Conservation (phyloP, 2,329 filamentous ascomycete genomes). For the Epichloe sylvatica region DNA sequence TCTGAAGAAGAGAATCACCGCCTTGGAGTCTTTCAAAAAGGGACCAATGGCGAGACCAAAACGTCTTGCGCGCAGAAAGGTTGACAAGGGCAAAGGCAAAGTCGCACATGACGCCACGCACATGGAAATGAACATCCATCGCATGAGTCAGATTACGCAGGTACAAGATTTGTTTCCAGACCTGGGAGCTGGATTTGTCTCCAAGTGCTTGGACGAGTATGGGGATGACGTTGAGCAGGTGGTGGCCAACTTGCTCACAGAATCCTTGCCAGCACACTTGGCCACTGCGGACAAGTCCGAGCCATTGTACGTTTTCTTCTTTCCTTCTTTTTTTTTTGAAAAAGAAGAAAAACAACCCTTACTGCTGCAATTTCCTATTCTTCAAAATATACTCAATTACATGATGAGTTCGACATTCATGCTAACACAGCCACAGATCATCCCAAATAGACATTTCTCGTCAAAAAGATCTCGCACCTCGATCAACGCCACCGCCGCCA, state of each 20-base stretch:
- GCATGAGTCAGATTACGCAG: constrained; percentile 71
- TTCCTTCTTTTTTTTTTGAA: neutral
- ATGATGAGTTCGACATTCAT: neutral
- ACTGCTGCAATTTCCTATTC: neutral
- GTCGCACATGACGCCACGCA: constrained; percentile 24
- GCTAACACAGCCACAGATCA: constrained; percentile 15
- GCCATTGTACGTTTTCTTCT: constrained; percentile 34
- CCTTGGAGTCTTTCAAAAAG: constrained; percentile 48
- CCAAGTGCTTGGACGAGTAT: constrained; percentile 68
- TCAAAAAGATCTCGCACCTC: constrained; percentile 36
- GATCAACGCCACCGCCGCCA: constrained; percentile 38
- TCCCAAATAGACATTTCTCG: constrained; percentile 12
- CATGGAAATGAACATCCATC: constrained; percentile 56
- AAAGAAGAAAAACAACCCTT: neutral
- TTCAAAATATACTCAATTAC: neutral
- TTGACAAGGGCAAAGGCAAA: constrained; percentile 52
- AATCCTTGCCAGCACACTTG: constrained; percentile 57
- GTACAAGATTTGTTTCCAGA: constrained; percentile 91
- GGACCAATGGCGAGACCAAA: constrained; percentile 38
- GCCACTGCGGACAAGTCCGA: constrained; percentile 49
- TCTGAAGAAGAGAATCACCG: constrained; percentile 45
- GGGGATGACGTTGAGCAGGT: constrained; percentile 63
- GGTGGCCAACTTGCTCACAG: constrained; percentile 68
- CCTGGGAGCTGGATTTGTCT: constrained; percentile 68
- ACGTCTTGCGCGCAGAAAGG: constrained; percentile 36